A percentile compares a stretch with the other conserved stretches of the same genome.
Conservation (phyloP, 108 stramenopile species). For the Mediolabrus comicus region DNA sequence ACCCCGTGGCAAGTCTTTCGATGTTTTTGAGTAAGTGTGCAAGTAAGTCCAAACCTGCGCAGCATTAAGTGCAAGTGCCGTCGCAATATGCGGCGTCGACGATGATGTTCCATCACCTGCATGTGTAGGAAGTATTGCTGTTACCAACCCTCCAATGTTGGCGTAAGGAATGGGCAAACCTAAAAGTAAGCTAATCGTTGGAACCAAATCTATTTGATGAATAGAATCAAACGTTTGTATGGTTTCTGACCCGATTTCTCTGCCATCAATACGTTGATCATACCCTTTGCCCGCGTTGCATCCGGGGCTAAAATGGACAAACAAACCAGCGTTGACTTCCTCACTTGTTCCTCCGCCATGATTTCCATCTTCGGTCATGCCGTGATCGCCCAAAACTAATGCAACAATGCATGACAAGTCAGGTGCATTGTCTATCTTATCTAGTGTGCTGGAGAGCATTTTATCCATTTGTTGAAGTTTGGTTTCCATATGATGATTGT, state of each 20-base stretch:
- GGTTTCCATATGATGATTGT: constrained; percentile 80
- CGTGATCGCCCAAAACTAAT: constrained; percentile 92
- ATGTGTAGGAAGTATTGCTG: constrained; percentile 62
- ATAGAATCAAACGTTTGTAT: constrained; percentile 25
- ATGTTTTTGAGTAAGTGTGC: constrained; percentile 62
- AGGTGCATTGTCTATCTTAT: constrained; percentile 53
- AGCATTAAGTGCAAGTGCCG: constrained; percentile 81
- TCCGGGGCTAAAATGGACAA: constrained; percentile 83
- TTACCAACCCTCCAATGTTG: constrained; percentile 88
- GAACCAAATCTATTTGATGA: constrained; percentile 94
- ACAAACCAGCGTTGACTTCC: constrained; percentile 92
- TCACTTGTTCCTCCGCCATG: constrained; percentile 97
- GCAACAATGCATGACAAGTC: constrained; percentile 62
- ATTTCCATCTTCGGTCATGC: constrained; percentile 99
- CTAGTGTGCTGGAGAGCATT: constrained; percentile 58
- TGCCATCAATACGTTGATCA: constrained; percentile 13
- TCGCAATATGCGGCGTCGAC: constrained; percentile 46
- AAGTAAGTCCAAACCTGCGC: constrained; percentile 87
- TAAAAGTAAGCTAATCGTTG: constrained; percentile 87
- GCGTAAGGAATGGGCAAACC: constrained; percentile 95
- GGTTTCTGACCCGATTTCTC: constrained; percentile 20
- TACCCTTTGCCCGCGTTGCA: constrained; percentile 43
- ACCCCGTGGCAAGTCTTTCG: constrained; percentile 58
- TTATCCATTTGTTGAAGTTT: constrained; percentile 93
- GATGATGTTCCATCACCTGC: not conserved